Evolutionary conservation across 2,329 filamentous ascomycete species (phyloP), one percentile per base, ranked within the genome.

Genomic region (Phialophora expanda): DNA sequence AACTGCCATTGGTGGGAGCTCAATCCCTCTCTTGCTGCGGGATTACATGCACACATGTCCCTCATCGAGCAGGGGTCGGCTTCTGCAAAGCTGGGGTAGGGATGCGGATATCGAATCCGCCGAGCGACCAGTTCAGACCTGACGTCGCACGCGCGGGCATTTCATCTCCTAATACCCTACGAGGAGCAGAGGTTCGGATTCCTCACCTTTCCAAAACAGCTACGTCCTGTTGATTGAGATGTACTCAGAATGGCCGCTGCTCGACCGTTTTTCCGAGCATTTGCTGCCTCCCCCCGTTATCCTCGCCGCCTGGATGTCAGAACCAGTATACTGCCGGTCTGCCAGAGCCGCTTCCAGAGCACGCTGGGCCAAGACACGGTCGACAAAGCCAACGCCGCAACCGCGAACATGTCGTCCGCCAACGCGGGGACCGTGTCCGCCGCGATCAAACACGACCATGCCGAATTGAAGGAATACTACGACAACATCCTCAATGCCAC

Each of bases 401-500:
- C 26, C 26, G 53, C 53, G 6, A n/a, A 55, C 53, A 55, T 55
- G 12, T 55, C 53, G 17, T 28, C 24, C 14, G 53, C 12, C 24
- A 55, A 55, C 9, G 24, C 53, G 1, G 24, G n/a, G 14, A 55
- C 26, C 3, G 53, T 55, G 4, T 55, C 24, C 11, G 24, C 12
- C 17, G 71, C 73, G 4, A 80, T 83, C 67, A 77, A 74, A 53
- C 68, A 74, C 28, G 81, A 83, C 68, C 80, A 83, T 62, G 73
- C 74, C 14, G 74, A 79, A 44, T 71, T 83, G 26, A 75, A 80
- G 62, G 67, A 75, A 2, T 80, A 78, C 68, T 83, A 83, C 71
- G 73, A 80, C 20, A 77, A 78, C 17, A 76, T 84, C 41, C 67
- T 81, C 64, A 76, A 77, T 48, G 74, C 79, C 4, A 72, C 70